Conservation (phyloP, 352 stramenopile genomes). For the Halophytophthora batemanensis region DNA sequence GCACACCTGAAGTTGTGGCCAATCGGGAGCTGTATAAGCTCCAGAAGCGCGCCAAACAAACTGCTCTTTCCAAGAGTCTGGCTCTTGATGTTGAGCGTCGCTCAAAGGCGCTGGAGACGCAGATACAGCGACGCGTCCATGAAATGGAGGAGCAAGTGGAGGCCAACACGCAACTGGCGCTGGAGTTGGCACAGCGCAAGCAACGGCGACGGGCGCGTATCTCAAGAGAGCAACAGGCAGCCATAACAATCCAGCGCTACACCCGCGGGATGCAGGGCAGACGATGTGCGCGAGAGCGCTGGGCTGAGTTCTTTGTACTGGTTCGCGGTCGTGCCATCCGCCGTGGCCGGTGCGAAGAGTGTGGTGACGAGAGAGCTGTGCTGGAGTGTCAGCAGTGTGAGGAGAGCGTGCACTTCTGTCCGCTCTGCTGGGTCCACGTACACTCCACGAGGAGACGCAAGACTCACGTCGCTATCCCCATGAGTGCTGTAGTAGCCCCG, state of each 20-base stretch:
- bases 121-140: constrained; percentile 33
- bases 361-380: constrained; percentile 59
- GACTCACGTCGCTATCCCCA: constrained; percentile 59
- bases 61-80: constrained; percentile 9
- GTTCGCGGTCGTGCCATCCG: constrained; percentile 64
- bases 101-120: constrained; percentile 13
- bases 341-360: constrained; percentile 70
- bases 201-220: constrained; percentile 29
- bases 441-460: constrained; percentile 57
- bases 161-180: constrained; percentile 52
- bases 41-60: constrained; percentile 18
- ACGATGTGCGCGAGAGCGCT: constrained; percentile 35
- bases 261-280: constrained; percentile 43
- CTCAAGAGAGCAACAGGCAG: constrained; percentile 37
- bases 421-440: constrained; percentile 70
- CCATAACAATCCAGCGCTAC: constrained; percentile 47
- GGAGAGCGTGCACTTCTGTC: constrained; percentile 68
- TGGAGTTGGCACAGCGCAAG: constrained; percentile 23
- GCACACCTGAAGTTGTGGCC: constrained; percentile 44
- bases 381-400: constrained; percentile 66
- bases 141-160: constrained; percentile 59
- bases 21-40: constrained; percentile 48
- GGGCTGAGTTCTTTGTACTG: constrained; percentile 66
- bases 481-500: constrained; percentile 23
- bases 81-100: constrained; percentile 22